phyloP scores from a whole-genome alignment of 805 yeast species.

The Candida oleophila region DNA sequence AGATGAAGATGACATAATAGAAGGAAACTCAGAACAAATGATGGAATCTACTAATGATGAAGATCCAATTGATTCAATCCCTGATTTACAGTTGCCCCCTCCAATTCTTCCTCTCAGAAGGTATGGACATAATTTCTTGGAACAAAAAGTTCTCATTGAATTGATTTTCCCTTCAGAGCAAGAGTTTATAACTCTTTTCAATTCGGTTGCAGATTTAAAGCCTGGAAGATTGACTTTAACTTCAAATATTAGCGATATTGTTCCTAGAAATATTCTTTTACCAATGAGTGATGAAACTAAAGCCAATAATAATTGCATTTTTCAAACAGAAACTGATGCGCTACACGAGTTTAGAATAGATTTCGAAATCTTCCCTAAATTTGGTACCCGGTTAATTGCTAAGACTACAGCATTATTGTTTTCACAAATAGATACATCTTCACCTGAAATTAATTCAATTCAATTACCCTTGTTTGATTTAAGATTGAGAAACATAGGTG shows the following conservation, averaged over 20 bases:
- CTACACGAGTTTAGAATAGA: constrained; percentile 64
- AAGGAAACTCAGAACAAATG: constrained; percentile 17
- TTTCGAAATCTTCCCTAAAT: constrained; percentile 89
- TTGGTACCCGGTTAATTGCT: constrained; percentile 90
- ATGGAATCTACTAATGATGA: constrained; percentile 17
- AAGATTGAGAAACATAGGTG: constrained; percentile 80
- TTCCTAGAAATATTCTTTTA: constrained; percentile 81
- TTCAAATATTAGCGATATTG: constrained; percentile 72
- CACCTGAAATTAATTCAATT: constrained; percentile 38
- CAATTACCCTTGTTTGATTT: constrained; percentile 79
- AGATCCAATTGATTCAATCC: constrained; percentile 62
- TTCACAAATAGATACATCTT: constrained; percentile 37
- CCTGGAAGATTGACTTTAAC: constrained; percentile 86
- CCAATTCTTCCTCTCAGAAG: constrained; percentile 92
- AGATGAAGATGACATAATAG: constrained; percentile 37
- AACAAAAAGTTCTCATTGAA: constrained; percentile 83
- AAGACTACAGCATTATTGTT: constrained; percentile 77
- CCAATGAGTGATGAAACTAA: constrained; percentile 63
- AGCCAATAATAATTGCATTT: constrained; percentile 63
- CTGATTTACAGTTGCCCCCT: constrained; percentile 90
- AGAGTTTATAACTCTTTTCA: constrained; percentile 48
- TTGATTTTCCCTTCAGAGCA: constrained; percentile 54
- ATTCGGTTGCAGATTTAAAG: constrained; percentile 40
- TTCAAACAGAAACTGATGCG: constrained; percentile 78
- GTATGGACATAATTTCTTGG: constrained; percentile 94